Evolutionary conservation across 202 grass and related monocot species (phyloP).

Genomic region (Setaria italica): DNA sequence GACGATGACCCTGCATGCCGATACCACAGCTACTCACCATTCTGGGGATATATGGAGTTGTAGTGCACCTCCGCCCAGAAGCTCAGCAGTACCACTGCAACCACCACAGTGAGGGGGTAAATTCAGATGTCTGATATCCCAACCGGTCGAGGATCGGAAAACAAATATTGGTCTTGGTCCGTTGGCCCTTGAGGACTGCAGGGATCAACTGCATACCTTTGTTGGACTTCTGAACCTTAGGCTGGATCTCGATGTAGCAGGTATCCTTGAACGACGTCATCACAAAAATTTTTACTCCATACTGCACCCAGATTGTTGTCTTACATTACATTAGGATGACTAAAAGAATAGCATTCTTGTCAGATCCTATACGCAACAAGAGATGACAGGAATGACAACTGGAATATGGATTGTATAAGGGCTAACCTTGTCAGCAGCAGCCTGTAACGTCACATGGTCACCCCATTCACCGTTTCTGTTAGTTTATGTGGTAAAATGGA

Average conservation of each 20-base stretch:
- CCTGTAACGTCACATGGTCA: slow-evolving; percentile 96
- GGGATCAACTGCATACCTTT: slow-evolving; percentile 60
- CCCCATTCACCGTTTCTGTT: slow-evolving; percentile 92
- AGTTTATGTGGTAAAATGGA: slow-evolving; percentile 36
- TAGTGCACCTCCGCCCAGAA: slow-evolving; percentile 99
- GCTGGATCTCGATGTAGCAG: slow-evolving; percentile 95
- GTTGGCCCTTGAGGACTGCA: not conserved
- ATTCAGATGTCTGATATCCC: slow-evolving; percentile 5
- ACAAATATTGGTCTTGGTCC: not conserved
- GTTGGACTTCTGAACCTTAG: slow-evolving; percentile 86
- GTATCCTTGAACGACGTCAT: slow-evolving; percentile 94
- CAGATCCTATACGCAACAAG: slow-evolving; percentile 25
- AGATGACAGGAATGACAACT: slow-evolving; percentile 31
- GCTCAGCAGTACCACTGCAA: slow-evolving; percentile 90
- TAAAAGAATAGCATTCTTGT: slow-evolving; percentile 33
- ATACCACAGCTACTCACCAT: slow-evolving; percentile 75
- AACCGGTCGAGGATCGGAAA: not conserved
- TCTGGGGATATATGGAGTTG: slow-evolving; percentile 88
- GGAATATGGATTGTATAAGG: slow-evolving; percentile 41
- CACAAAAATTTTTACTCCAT: slow-evolving; percentile 80
- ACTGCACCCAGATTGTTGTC: slow-evolving; percentile 53
- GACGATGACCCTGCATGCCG: slow-evolving; percentile 32
- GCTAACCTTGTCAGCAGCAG: slow-evolving; percentile 88
- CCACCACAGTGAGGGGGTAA: not conserved
- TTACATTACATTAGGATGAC: slow-evolving; percentile 45